phyloP scores from a whole-genome alignment of 1,284 basidiomycete genomes.

The Quambalaria eucalypti region DNA sequence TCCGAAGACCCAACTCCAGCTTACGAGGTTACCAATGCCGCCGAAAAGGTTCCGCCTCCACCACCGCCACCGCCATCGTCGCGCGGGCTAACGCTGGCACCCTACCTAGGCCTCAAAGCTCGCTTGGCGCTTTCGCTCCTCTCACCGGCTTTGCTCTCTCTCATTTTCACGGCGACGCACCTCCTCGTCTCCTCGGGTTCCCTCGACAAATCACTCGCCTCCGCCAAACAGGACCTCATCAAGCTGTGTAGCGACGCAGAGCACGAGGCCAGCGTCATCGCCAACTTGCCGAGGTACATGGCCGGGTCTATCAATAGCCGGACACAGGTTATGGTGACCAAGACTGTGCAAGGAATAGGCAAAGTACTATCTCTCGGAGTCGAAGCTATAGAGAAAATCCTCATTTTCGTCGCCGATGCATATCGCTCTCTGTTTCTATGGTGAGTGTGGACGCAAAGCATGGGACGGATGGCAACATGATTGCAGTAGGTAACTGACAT shows the following conservation, averaged over 20 bases:
- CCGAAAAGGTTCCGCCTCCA: too few relatives aligned
- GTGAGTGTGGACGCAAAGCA: not conserved
- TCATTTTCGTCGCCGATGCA: constrained; percentile 69
- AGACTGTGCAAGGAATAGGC: constrained; percentile 64
- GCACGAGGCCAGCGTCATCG: constrained; percentile 66
- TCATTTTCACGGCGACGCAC: constrained; percentile 74
- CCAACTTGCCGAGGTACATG: constrained; percentile 76
- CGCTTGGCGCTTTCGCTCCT: constrained; percentile 73
- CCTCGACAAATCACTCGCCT: constrained; percentile 60
- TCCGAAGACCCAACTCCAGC: too few relatives aligned
- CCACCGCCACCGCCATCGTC: too few relatives aligned
- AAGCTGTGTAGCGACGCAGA: constrained; percentile 74
- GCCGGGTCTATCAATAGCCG: constrained; percentile 73
- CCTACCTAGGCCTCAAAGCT: constrained; percentile 72
- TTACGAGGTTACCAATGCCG: too few relatives aligned
- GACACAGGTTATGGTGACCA: constrained; percentile 67
- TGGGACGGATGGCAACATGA: not conserved
- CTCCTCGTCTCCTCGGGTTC: constrained; percentile 64
- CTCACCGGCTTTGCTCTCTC: constrained; percentile 60
- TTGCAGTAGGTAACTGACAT: too few relatives aligned
- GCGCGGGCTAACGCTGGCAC: too few relatives aligned
- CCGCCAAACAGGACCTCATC: constrained; percentile 64
- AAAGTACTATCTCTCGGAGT: constrained; percentile 22
- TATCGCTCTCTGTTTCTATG: constrained; percentile 82
- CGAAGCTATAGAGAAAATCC: constrained; percentile 17